These are phyloP conservation scores for Ustilago trichophora DNA, from an alignment of 1,284 basidiomycete species.

Conservation along the genomic window DNA sequence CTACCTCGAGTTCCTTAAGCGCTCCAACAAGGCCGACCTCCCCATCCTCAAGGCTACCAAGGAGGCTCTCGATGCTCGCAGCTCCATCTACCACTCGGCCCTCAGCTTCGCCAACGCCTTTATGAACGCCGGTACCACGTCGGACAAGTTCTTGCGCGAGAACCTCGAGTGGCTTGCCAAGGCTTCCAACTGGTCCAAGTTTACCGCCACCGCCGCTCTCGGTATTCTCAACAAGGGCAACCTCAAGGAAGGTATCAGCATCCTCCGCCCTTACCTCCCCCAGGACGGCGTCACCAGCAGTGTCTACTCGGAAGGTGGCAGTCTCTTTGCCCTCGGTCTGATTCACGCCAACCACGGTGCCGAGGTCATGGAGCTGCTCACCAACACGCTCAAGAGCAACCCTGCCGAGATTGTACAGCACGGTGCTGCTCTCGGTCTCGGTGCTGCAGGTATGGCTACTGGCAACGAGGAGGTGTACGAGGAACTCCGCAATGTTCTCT, in stretches of 20 bases:
- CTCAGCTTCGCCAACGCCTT: conserved; percentile 66
- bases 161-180: conserved; percentile 67
- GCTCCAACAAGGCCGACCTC: conserved; percentile 64
- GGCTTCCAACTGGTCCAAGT: conserved; percentile 67
- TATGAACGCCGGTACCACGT: conserved; percentile 66
- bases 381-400: conserved; percentile 63
- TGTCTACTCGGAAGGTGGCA: conserved; percentile 65
- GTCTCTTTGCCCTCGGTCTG: conserved; percentile 64
- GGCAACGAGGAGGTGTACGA: conserved; percentile 66
- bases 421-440: conserved; percentile 65
- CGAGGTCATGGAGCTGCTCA: conserved; percentile 64
- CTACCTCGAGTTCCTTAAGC: conserved; percentile 64
- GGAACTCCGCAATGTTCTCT: conserved; percentile 64
- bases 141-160: conserved; percentile 65
- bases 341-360: conserved; percentile 66
- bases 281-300: conserved; percentile 60
- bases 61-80: conserved; percentile 64
- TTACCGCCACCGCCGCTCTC: conserved; percentile 65
- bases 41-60: conserved; percentile 64
- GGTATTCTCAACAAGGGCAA: conserved; percentile 66
- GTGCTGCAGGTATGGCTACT: conserved; percentile 66
- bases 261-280: conserved; percentile 64
- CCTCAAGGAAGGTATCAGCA: conserved; percentile 61
- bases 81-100: conserved; percentile 66
- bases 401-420: conserved; percentile 65